Evolutionary conservation across 176 grass and related monocot genomes (phyloP), one percentile per base, ranked within the genome.

Genomic region (Aegilops speltoides): DNA sequence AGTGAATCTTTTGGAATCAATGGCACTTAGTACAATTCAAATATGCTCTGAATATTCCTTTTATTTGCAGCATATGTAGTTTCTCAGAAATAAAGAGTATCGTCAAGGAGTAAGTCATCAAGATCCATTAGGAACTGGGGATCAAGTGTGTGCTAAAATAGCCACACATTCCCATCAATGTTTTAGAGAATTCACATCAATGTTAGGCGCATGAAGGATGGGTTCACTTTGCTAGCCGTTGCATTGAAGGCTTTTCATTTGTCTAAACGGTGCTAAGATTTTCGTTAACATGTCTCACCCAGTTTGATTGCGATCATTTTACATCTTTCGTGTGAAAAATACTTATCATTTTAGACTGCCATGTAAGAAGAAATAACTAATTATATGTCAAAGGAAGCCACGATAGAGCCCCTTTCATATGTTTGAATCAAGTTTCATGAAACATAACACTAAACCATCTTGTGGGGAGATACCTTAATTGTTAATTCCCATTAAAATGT

Each of bases 71-170:
- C 8, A 52, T 52, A 29, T 17, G 38, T 0, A 70, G 19, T 73
- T 61, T 43, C 4, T 10, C 1, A 5, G 7, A 0, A 73, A 73
- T 36, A 34, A 6, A 6, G 61, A 69, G 59, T 82, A 46, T 73
- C 26, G 9, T 54, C 0, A 3, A 71, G 1, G 50, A 50, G 79
- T 63, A 20, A 7, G 19, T 73, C 62, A 3, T n/a, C 29, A 38
- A 25, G 6, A 59, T 81, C 36, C 3, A 46, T 14, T 43, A 13
- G 62, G 10, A 1, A 13, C 13, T 2, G 32, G 8, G n/a, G 43
- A 76, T 25, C 33, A 85, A 57, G 43, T 59, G 68, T 11, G 34
- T 25, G 12, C 32, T 85, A 85, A 34, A 89, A 59, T 80, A 89
- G 6, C 59, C 0, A 1, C 17, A 0, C 67, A 31, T 79, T 64